Conservation (phyloP, 768 basidiomycete genomes). For the Termitomyces sp. region DNA sequence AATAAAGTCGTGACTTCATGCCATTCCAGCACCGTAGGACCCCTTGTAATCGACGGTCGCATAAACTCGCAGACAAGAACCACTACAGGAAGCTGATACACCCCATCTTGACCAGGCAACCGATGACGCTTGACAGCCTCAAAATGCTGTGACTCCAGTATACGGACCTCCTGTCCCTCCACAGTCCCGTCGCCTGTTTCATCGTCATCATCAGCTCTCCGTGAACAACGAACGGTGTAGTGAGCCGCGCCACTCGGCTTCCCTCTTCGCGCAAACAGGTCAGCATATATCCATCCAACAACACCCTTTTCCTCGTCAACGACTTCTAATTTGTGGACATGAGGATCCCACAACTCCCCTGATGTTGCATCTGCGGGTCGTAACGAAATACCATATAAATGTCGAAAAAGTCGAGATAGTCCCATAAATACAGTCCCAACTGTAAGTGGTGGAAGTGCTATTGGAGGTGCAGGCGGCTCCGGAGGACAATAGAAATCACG, state of each 20-base stretch:
- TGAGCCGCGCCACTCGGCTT: slow-evolving; percentile 94
- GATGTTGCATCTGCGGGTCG: slow-evolving; percentile 62
- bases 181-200: slow-evolving; percentile 53
- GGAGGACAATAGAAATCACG: slow-evolving; percentile 89
- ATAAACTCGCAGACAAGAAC: slow-evolving; percentile 89
- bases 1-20: slow-evolving; percentile 92
- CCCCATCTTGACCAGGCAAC: slow-evolving; percentile 59
- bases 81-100: slow-evolving; percentile 87
- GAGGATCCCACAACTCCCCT: slow-evolving; percentile 87
- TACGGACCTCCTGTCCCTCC: slow-evolving; percentile 33
- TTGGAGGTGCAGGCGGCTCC: slow-evolving; percentile 69
- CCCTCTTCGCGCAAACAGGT: slow-evolving; percentile 79
- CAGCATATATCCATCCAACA: slow-evolving; percentile 94
- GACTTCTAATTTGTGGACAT: slow-evolving; percentile 91
- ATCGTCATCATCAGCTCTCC: slow-evolving; percentile 91
- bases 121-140: slow-evolving; percentile 59
- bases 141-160: slow-evolving; percentile 55
- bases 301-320: slow-evolving; percentile 84
- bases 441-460: slow-evolving; percentile 71
- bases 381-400: slow-evolving; percentile 83
- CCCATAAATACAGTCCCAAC: slow-evolving; percentile 91
- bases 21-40: slow-evolving; percentile 81
- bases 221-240: slow-evolving; percentile 94
- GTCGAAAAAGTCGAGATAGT: slow-evolving; percentile 73
- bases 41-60: slow-evolving; percentile 52